A percentile compares a stretch with the other conserved stretches of the same genome.
Evolutionary conservation across 2,329 filamentous ascomycete species (phyloP).

Genomic region (Exophiala spinifera): DNA sequence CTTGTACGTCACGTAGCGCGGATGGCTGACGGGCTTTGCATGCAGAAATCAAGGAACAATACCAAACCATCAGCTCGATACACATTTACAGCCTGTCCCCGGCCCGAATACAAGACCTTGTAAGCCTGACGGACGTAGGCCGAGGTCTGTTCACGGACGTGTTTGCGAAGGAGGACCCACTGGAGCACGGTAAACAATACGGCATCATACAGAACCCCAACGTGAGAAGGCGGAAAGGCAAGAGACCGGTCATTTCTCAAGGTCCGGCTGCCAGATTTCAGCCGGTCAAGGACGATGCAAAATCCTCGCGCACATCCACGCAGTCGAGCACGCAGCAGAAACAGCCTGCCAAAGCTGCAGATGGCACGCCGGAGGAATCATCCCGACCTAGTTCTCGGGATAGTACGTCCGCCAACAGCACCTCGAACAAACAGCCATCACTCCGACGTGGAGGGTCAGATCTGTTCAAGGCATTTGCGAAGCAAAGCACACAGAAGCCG

Average conservation of each 20-base stretch:
- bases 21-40: not conserved
- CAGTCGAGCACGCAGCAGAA: constrained; percentile 1
- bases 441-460: constrained; percentile 33
- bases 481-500: constrained; percentile 20
- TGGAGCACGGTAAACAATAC: constrained; percentile 60
- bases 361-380: constrained; percentile 16
- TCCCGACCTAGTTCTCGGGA: constrained; percentile 32
- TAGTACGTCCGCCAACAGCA: constrained; percentile 36
- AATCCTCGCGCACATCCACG: not conserved
- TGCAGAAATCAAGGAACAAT: constrained; percentile 65
- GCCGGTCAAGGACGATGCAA: constrained; percentile 28
- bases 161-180: constrained; percentile 56
- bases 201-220: constrained; percentile 73
- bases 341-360: constrained; percentile 1
- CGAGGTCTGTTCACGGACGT: constrained; percentile 57
- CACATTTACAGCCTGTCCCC: constrained; percentile 85
- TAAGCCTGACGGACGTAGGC: constrained; percentile 67
- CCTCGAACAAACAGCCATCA: constrained; percentile 34
- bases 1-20: not conserved
- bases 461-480: constrained; percentile 30
- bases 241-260: constrained; percentile 34
- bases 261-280: constrained; percentile 30
- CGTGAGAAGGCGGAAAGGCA: constrained; percentile 53
- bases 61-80: constrained; percentile 71
- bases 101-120: constrained; percentile 66